These are phyloP conservation scores for Venturia carpophila DNA, from an alignment of 2,329 filamentous ascomycete genomes.

Conservation along the genomic window DNA sequence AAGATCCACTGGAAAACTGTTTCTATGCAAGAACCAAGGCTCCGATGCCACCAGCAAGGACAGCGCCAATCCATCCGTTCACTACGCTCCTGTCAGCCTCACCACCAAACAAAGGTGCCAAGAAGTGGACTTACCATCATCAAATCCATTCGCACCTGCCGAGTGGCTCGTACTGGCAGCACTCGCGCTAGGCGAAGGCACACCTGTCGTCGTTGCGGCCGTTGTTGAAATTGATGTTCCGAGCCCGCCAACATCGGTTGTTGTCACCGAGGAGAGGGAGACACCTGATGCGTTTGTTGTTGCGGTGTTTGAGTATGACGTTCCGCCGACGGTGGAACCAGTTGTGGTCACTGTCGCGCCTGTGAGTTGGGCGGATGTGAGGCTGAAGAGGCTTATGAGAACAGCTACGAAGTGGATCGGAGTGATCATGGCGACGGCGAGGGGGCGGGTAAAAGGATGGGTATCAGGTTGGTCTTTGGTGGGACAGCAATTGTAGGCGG, in stretches of 20 bases:
- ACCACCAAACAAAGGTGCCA: neutral
- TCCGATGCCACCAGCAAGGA: neutral
- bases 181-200: neutral
- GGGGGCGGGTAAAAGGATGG: neutral
- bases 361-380: neutral
- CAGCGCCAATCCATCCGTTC: neutral
- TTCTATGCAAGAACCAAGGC: neutral
- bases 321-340: neutral
- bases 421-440: neutral
- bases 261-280: neutral
- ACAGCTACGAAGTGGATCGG: neutral
- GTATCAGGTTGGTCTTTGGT: neutral
- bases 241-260: neutral
- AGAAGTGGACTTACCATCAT: neutral
- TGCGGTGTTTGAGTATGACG: neutral
- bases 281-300: neutral
- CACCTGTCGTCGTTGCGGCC: neutral
- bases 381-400: neutral
- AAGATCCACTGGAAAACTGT: neutral
- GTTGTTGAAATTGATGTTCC: slow-evolving; percentile 1
- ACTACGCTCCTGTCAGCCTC: neutral
- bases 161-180: neutral
- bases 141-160: neutral
- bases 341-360: neutral
- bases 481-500: neutral